phyloP scores from a whole-genome alignment of 1,139 yeast genomes.

The Geotrichum fermentans region DNA sequence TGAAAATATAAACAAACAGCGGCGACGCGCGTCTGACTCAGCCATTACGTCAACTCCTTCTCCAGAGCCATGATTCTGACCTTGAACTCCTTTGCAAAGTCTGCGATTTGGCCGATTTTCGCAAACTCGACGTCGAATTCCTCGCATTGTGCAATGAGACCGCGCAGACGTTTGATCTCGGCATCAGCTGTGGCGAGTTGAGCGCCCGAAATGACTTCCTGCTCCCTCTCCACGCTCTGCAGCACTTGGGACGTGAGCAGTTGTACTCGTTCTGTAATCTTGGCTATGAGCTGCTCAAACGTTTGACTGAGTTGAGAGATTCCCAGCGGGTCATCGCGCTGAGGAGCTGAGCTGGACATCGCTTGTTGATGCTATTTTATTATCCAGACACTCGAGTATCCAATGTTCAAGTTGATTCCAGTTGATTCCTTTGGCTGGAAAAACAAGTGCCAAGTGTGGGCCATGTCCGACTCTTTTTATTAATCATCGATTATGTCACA shows the following conservation, averaged over 20 bases:
- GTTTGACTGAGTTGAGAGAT: slow-evolving; percentile 9
- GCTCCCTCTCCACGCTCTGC: slow-evolving; percentile 26
- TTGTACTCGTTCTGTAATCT: slow-evolving; percentile 23
- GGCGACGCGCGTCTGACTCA: slow-evolving; percentile 2
- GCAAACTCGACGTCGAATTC: slow-evolving; percentile 57
- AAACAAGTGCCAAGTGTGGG: neutral
- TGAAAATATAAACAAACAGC: neutral
- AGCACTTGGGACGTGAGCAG: slow-evolving; percentile 28
- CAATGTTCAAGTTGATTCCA: neutral
- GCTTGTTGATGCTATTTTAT: too few species aligned
- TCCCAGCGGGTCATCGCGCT: slow-evolving; percentile 18
- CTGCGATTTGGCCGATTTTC: slow-evolving; percentile 60
- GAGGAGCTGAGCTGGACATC: too few species aligned
- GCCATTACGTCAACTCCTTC: neutral
- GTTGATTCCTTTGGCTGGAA: neutral
- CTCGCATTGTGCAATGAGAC: slow-evolving; percentile 48
- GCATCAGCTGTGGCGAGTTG: slow-evolving; percentile 36
- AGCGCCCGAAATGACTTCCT: slow-evolving; percentile 21
- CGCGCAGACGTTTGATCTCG: slow-evolving; percentile 45
- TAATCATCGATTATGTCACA: too few species aligned
- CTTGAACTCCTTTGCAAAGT: slow-evolving; percentile 45
- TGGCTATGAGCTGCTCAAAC: slow-evolving; percentile 16
- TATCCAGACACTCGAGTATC: neutral
- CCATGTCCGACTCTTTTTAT: too few species aligned
- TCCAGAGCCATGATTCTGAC: slow-evolving; percentile 35